These are phyloP conservation scores for Pleurotus eryngii DNA, from an alignment of 768 basidiomycete species.

Conservation along the genomic window DNA sequence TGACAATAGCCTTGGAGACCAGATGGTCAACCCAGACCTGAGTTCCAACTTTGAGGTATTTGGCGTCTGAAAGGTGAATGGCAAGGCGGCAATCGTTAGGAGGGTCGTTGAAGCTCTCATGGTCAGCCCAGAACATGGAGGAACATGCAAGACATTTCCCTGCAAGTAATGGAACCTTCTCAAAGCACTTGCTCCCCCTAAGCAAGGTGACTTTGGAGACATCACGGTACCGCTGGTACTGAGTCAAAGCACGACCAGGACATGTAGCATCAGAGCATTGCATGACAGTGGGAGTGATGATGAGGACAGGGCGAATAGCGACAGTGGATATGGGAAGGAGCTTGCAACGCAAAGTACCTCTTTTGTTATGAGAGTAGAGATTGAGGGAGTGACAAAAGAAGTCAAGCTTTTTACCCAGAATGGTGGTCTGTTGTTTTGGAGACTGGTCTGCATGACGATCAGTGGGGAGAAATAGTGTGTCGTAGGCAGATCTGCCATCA, in stretches of 20 bases:
- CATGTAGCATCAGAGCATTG: slow-evolving; percentile 6
- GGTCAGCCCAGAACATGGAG: slow-evolving; percentile 16
- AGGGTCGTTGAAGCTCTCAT: slow-evolving; percentile 9
- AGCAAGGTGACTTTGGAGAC: slow-evolving; percentile 13
- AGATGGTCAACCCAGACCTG: slow-evolving; percentile 12
- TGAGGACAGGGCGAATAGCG: background rate
- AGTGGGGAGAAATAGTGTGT: background rate
- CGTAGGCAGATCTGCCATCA: background rate
- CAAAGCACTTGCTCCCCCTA: slow-evolving; percentile 6
- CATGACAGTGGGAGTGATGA: background rate
- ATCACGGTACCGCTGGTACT: slow-evolving; percentile 5
- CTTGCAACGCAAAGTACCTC: background rate
- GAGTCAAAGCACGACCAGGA: background rate
- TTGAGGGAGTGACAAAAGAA: no score
- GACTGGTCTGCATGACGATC: no score
- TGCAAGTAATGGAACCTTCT: slow-evolving; percentile 10
- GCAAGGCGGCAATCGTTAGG: background rate
- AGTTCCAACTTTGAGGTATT: slow-evolving; percentile 13
- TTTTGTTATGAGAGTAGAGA: no score
- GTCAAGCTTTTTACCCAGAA: no score
- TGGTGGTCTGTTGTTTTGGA: no score
- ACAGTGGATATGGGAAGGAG: background rate
- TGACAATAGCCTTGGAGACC: slow-evolving; percentile 12
- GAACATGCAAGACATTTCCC: slow-evolving; percentile 14
- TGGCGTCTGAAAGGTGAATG: slow-evolving; percentile 10